Conservation (phyloP, 495 filamentous ascomycete species). For the Neurospora tetraspora region DNA sequence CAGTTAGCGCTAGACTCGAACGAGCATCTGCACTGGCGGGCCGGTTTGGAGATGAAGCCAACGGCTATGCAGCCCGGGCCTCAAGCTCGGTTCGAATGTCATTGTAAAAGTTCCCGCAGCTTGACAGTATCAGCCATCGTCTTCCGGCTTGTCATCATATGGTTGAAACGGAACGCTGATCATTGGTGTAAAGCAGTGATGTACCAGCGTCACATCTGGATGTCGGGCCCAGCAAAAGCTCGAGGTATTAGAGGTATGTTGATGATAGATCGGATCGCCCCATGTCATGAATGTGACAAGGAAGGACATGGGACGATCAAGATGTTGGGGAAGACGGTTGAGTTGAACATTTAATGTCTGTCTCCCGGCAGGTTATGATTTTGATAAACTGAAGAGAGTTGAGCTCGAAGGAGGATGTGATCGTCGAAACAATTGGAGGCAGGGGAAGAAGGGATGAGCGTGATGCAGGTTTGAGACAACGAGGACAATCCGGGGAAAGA, state of each 20-base stretch:
- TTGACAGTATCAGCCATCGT: not conserved
- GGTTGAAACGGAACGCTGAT: not conserved
- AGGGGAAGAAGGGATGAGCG: not conserved
- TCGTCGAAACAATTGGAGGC: not conserved
- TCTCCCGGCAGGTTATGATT: not conserved
- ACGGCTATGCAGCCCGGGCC: not conserved
- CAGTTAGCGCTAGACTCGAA: no score
- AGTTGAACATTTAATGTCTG: not conserved
- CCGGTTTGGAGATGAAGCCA: not conserved
- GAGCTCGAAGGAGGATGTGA: not conserved
- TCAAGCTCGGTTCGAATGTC: not conserved
- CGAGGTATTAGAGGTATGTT: not conserved
- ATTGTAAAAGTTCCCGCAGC: not conserved
- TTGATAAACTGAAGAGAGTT: not conserved
- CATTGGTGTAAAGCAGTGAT: not conserved
- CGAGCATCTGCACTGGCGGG: no score
- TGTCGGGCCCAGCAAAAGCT: not conserved
- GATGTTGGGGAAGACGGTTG: no score
- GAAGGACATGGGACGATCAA: not conserved
- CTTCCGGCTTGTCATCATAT: not conserved
- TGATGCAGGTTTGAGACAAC: not conserved
- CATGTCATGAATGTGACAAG: not conserved
- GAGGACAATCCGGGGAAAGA: not conserved
- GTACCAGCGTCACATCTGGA: not conserved
- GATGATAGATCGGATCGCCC: not conserved